Evolutionary conservation across 2,329 filamentous ascomycete species (phyloP).

Genomic region (Cadophora sp.): DNA sequence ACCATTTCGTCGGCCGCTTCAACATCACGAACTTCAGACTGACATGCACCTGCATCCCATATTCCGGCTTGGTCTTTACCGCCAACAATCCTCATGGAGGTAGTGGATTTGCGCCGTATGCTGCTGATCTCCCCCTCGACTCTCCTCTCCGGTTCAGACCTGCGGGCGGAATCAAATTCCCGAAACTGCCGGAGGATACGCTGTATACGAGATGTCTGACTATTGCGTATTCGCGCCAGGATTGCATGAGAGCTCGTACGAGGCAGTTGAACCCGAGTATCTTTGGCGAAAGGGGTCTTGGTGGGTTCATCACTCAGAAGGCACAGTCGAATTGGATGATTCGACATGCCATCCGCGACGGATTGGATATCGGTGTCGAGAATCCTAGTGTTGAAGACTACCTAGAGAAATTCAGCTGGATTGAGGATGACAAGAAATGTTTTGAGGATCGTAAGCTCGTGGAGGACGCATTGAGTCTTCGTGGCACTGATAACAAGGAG

Average conservation of each 20-base stretch:
- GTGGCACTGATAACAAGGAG: neutral
- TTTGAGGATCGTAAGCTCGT: slow-evolving; percentile 14
- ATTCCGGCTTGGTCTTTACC: neutral
- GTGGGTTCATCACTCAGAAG: slow-evolving; percentile 1
- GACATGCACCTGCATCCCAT: slow-evolving; percentile 7
- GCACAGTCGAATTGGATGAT: slow-evolving; percentile 6
- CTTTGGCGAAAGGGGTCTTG: neutral
- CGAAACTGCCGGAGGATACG: neutral
- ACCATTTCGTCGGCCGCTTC: slow-evolving; percentile 17
- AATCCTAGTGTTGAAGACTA: slow-evolving; percentile 6
- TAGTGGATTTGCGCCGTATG: slow-evolving; percentile 5
- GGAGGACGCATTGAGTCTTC: slow-evolving; percentile 1
- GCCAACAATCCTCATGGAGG: slow-evolving; percentile 10
- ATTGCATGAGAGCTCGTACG: slow-evolving; percentile 11
- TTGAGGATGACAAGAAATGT: slow-evolving; percentile 1
- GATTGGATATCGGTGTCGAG: neutral
- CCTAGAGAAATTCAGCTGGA: neutral
- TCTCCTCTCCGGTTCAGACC: neutral
- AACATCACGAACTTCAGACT: slow-evolving; percentile 20
- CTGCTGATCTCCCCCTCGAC: neutral
- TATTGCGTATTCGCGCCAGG: slow-evolving; percentile 12
- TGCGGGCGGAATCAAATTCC: neutral
- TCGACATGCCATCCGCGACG: slow-evolving; percentile 12
- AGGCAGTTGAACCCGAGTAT: neutral
- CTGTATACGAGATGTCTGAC: neutral